Conservation (phyloP, 805 yeast genomes). For the Candida xyloterini region DNA sequence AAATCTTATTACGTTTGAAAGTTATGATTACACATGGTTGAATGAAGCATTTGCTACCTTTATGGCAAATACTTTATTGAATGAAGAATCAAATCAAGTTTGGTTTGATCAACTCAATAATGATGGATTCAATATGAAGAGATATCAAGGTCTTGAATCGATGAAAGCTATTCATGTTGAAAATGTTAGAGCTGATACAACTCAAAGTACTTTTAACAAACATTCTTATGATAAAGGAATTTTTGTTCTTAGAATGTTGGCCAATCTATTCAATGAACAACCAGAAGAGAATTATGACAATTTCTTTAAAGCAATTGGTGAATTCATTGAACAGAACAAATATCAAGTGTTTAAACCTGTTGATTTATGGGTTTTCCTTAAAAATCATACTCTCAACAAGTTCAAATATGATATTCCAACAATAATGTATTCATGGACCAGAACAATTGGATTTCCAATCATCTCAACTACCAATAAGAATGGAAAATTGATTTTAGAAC, state of each 20-base stretch:
- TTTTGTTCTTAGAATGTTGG: slow-evolving; percentile 50
- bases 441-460: slow-evolving; percentile 58
- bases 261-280: slow-evolving; percentile 37
- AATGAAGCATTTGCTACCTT: slow-evolving; percentile 80
- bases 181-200: slow-evolving; percentile 36
- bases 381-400: slow-evolving; percentile 24
- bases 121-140: slow-evolving; percentile 32
- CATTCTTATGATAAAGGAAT: slow-evolving; percentile 61
- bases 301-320: slow-evolving; percentile 35
- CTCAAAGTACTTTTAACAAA: slow-evolving; percentile 47
- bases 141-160: slow-evolving; percentile 34
- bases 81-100: slow-evolving; percentile 17
- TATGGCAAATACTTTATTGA: slow-evolving; percentile 46
- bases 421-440: slow-evolving; percentile 59
- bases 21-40: slow-evolving; percentile 69
- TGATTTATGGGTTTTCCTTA: slow-evolving; percentile 50
- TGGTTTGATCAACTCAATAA: slow-evolving; percentile 34
- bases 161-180: slow-evolving; percentile 36
- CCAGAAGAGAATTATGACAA: slow-evolving; percentile 31
- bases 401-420: slow-evolving; percentile 43
- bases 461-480: slow-evolving; percentile 36
- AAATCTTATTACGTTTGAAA: slow-evolving; percentile 60
- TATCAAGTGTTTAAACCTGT: slow-evolving; percentile 43
- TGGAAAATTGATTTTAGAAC: slow-evolving; percentile 34
- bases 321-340: slow-evolving; percentile 36